Evolutionary conservation across 1,284 basidiomycete species (phyloP), one percentile per base, ranked within the genome.

Genomic region (Ceratobasidium sp.): DNA sequence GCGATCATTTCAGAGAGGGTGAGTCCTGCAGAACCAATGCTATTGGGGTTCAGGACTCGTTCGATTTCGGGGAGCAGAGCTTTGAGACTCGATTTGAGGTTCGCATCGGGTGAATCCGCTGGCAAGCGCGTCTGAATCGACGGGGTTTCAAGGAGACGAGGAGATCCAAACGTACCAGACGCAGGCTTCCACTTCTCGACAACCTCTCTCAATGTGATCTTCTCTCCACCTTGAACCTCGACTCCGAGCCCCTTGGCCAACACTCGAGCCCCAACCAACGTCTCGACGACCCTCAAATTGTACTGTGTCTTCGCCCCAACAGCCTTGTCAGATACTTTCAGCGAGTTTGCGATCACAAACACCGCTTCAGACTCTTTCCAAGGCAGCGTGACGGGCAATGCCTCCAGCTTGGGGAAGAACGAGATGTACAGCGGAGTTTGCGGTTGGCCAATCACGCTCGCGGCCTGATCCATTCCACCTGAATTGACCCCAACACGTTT

Each of bases 251-350:
- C 79, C 30, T 84, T 83, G 0, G 88, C 87, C 12, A 96, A 85
- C 5, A 94, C 83, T 16, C 91, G 85, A 0, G 93, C 92, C 1
- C 88, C 90, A 64, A 89, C 89, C 32, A 94, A 88, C 0, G 90
- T 92, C 80, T 96, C 94, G 21, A 96, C 90, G 23, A 94, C 93
- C 23, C 93, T 90, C 39, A 96, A 84, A 79, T 96, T 96, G 83
- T 96, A 96, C 55, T 89, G 85, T 61, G 85, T 87, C 75, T 90
- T 91, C 1, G 92, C 90, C 50, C 87, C 87, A 73, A 91, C 85
- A 1, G 89, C 88, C 79, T 95, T 94, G 78, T 94, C 90, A 36
- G 91, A 89, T n/a, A 91, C 88, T 34, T 94, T 89, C 45, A 94
- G 87, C 18, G 92, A 93, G 82, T 96, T 94, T 14, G 93, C 91